Evolutionary conservation across 495 filamentous ascomycete species (phyloP).

Genomic region (Neurospora cerealis): DNA sequence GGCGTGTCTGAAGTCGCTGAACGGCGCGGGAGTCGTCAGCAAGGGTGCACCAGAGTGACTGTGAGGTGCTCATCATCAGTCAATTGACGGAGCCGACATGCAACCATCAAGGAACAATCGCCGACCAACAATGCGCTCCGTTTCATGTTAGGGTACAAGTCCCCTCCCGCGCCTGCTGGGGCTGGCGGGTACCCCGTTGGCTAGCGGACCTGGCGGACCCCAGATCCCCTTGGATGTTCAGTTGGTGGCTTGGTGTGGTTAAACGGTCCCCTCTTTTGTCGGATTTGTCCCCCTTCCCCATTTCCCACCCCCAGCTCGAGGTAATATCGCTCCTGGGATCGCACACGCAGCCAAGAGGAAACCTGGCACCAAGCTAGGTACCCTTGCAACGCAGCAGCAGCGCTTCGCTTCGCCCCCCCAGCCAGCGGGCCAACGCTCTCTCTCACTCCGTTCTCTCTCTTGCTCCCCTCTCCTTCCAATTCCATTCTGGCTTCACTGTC

Average conservation of each 20-base stretch:
- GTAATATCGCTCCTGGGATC: not conserved
- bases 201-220: not conserved
- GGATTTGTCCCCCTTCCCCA: not conserved
- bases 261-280: not conserved
- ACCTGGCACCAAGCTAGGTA: not conserved
- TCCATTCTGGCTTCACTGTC: not conserved
- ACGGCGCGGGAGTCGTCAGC: not conserved
- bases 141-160: slow-evolving; percentile 11
- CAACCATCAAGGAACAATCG: not conserved
- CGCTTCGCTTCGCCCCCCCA: not conserved
- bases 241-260: not conserved
- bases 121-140: slow-evolving; percentile 2
- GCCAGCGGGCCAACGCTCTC: not conserved
- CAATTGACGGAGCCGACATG: not conserved
- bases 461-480: not conserved
- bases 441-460: not conserved
- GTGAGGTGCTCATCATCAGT: not conserved
- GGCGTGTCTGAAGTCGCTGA: not conserved
- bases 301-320: not conserved
- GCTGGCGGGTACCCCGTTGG: not conserved
- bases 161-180: not conserved
- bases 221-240: not conserved
- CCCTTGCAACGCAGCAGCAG: not conserved
- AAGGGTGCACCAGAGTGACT: not conserved
- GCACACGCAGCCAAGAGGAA: not conserved